Percentiles rank a stretch among this genome's conserved stretches.
Evolutionary conservation across 768 basidiomycete species (phyloP).

Genomic region (Tulasnella calospora): DNA sequence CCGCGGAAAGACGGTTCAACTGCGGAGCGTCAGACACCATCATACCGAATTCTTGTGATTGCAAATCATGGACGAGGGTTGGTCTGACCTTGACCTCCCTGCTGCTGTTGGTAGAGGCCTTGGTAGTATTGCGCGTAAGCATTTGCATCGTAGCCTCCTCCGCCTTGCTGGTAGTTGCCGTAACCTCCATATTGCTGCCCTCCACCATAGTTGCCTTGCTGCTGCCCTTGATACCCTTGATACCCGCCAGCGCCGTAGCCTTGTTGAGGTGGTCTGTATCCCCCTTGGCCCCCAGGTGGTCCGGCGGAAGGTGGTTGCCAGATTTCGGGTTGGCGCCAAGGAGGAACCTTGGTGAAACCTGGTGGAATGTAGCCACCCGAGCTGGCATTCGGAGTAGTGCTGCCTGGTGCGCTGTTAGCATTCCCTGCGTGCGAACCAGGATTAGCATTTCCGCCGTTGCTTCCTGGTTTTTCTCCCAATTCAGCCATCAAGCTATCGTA

Average conservation of each 20-base stretch:
- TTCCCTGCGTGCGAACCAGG: conserved; percentile 34
- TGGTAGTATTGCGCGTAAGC: conserved; percentile 86
- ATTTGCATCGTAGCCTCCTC: conserved; percentile 57
- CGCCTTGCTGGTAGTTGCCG: conserved; percentile 37
- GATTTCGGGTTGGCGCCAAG: conserved; percentile 85
- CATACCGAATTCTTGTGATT: not conserved
- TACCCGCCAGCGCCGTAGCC: conserved; percentile 22
- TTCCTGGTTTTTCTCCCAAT: conserved; percentile 75
- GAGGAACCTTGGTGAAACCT: conserved; percentile 74
- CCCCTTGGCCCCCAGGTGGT: conserved; percentile 50
- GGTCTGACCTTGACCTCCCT: not conserved
- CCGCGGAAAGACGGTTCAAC: not conserved
- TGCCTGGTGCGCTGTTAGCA: conserved; percentile 47
- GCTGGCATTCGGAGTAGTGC: conserved; percentile 30
- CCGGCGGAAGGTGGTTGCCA: conserved; percentile 43
- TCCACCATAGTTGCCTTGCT: conserved; percentile 39
- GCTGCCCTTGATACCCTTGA: conserved; percentile 22
- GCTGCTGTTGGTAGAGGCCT: conserved; percentile 36
- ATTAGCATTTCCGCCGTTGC: conserved; percentile 49
- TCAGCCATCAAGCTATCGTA: conserved; percentile 97
- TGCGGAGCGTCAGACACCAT: not conserved
- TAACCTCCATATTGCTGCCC: conserved; percentile 32
- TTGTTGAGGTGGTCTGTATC: conserved; percentile 72
- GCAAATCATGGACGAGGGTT: not conserved
- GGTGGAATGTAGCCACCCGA: conserved; percentile 50